These are phyloP conservation scores for Colletotrichum nymphaeae DNA, from an alignment of 2,329 filamentous ascomycete species.

Conservation along the genomic window DNA sequence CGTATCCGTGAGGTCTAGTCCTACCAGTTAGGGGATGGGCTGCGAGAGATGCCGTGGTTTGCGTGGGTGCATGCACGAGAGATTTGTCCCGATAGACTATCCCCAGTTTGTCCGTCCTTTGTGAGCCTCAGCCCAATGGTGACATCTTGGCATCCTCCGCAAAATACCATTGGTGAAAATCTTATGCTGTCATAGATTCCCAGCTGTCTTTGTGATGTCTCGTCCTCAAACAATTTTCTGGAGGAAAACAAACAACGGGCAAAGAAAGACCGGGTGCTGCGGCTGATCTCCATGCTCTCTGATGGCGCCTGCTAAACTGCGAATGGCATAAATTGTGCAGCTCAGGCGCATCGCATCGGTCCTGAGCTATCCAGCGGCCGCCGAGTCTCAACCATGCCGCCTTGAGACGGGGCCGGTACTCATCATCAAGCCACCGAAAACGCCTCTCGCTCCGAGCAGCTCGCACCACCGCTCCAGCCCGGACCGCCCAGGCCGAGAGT, in stretches of 20 bases:
- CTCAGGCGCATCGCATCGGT: background rate
- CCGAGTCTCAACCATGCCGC: slow-evolving; percentile 4
- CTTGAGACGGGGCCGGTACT: background rate
- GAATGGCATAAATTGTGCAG: background rate
- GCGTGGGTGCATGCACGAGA: slow-evolving; percentile 21
- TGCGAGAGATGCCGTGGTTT: background rate
- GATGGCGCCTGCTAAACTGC: background rate
- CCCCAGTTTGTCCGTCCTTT: slow-evolving; percentile 14
- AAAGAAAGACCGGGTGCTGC: background rate
- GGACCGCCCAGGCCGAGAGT: slow-evolving; percentile 16
- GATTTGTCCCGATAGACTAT: slow-evolving; percentile 28
- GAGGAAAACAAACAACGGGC: background rate
- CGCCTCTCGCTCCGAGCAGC: slow-evolving; percentile 2
- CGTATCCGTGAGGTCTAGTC: too few relatives aligned
- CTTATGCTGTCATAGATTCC: background rate
- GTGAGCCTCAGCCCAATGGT: slow-evolving; percentile 22
- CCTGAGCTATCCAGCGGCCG: slow-evolving; percentile 1
- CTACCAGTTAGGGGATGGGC: slow-evolving; percentile 1
- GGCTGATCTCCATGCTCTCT: background rate
- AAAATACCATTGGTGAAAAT: too few relatives aligned
- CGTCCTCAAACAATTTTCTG: too few relatives aligned
- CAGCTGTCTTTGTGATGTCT: background rate
- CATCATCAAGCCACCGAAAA: slow-evolving; percentile 20
- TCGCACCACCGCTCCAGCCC: background rate
- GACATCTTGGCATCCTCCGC: background rate